Percentiles rank a stretch among this genome's conserved stretches.
phyloP scores from a whole-genome alignment of 176 grass and related monocot species.

The Bromus sterilis region DNA sequence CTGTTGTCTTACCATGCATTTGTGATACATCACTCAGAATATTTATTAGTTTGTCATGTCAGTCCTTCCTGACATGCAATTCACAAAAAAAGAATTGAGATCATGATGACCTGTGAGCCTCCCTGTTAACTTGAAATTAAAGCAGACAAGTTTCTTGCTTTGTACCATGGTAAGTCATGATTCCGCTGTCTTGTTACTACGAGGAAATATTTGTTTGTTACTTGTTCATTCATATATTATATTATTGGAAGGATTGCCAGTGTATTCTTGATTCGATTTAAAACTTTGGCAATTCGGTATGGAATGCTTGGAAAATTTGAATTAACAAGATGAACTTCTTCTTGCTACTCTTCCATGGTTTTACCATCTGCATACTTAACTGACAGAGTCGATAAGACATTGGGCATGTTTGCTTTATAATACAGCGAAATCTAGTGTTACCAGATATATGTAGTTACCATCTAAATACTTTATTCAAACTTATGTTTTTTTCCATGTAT shows the following conservation, averaged over 20 bases:
- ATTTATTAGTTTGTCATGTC: neutral
- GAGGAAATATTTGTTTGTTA: neutral
- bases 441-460: neutral
- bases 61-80: neutral
- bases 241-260: neutral
- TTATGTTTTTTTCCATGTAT: neutral
- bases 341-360: neutral
- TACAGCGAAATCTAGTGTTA: neutral
- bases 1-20: neutral
- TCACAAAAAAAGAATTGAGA: neutral
- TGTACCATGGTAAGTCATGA: neutral
- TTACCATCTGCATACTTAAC: neutral
- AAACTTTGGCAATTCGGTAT: neutral
- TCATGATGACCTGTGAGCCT: neutral
- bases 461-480: neutral
- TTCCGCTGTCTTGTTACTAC: neutral
- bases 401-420: neutral
- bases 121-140: neutral
- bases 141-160: neutral
- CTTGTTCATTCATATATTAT: neutral
- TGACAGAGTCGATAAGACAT: too few species aligned
- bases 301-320: neutral
- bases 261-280: neutral
- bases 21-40: neutral
- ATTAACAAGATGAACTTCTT: conserved; percentile 3